Percentiles rank a stretch among this genome's conserved stretches.
phyloP scores from a whole-genome alignment of 805 yeast species.

The Priceomyces medius region DNA sequence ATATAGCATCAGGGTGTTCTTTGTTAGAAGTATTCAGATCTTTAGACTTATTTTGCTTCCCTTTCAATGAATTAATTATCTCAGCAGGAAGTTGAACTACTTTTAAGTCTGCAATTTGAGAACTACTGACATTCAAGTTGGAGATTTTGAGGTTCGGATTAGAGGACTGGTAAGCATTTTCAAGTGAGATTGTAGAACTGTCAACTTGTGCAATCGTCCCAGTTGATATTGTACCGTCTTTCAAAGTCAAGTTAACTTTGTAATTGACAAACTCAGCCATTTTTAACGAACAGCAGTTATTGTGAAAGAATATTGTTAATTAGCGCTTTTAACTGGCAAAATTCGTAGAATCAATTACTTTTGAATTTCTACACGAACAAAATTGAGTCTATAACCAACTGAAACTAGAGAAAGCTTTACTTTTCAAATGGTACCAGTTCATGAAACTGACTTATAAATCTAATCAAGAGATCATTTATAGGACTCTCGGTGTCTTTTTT shows the following conservation, averaged over 20 bases:
- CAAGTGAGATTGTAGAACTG: constrained; percentile 24
- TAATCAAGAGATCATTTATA: too few species aligned
- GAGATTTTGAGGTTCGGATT: constrained; percentile 11
- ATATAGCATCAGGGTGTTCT: constrained; percentile 4
- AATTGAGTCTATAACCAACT: too few species aligned
- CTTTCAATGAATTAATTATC: constrained; percentile 15
- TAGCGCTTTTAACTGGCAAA: background rate
- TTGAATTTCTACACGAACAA: constrained; percentile 1
- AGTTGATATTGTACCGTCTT: constrained; percentile 35
- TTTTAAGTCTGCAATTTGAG: constrained; percentile 51
- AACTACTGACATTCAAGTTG: constrained; percentile 27
- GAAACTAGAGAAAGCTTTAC: too few species aligned
- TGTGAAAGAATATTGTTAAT: background rate
- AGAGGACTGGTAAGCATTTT: constrained; percentile 18
- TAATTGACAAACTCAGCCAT: constrained; percentile 44
- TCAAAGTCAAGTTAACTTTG: constrained; percentile 36
- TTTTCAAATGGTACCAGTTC: too few species aligned
- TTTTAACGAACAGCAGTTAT: background rate
- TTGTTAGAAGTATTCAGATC: background rate
- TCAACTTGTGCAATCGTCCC: constrained; percentile 38
- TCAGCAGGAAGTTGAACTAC: constrained; percentile 54
- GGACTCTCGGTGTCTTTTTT: too few species aligned
- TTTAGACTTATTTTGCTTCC: constrained; percentile 13
- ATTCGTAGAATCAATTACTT: background rate
- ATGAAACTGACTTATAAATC: too few species aligned